These are phyloP conservation scores for Alternaria viburni DNA, from an alignment of 2,329 filamentous ascomycete species.

Conservation along the genomic window DNA sequence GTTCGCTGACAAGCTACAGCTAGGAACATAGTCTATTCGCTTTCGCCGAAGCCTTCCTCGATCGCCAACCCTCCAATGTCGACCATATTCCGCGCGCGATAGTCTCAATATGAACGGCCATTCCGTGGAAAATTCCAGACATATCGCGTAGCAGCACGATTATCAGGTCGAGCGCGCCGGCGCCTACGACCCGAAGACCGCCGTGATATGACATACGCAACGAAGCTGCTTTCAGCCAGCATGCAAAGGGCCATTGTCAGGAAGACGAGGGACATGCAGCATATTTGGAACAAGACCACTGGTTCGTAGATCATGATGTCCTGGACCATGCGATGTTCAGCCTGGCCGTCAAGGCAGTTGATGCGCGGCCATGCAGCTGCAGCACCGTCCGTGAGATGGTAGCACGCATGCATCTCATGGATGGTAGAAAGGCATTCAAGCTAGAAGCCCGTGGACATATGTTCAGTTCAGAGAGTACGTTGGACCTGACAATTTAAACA, in stretches of 20 bases:
- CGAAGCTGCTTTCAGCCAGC: not conserved
- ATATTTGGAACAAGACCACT: not conserved
- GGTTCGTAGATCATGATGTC: not conserved
- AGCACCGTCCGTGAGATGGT: not conserved
- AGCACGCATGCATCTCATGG: too few relatives aligned
- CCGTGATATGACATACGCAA: not conserved
- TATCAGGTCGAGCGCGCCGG: not conserved
- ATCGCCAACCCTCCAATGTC: not conserved
- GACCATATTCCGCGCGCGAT: not conserved
- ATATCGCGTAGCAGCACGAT: not conserved
- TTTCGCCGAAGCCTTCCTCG: not conserved
- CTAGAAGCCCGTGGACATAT: slow-evolving; percentile 37
- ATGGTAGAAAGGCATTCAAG: slow-evolving; percentile 29
- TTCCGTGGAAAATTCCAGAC: not conserved
- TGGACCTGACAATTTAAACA: not conserved
- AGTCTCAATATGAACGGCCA: not conserved
- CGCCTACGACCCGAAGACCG: not conserved
- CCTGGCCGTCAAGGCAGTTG: not conserved
- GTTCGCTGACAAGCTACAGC: not conserved
- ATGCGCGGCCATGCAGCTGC: not conserved
- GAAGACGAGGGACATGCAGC: not conserved
- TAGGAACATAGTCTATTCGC: not conserved
- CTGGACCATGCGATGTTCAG: not conserved
- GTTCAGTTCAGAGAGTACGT: slow-evolving; percentile 28
- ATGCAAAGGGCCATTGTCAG: not conserved